These are phyloP conservation scores for Yamadazyma philogaea DNA, from an alignment of 805 yeast species.

Conservation along the genomic window DNA sequence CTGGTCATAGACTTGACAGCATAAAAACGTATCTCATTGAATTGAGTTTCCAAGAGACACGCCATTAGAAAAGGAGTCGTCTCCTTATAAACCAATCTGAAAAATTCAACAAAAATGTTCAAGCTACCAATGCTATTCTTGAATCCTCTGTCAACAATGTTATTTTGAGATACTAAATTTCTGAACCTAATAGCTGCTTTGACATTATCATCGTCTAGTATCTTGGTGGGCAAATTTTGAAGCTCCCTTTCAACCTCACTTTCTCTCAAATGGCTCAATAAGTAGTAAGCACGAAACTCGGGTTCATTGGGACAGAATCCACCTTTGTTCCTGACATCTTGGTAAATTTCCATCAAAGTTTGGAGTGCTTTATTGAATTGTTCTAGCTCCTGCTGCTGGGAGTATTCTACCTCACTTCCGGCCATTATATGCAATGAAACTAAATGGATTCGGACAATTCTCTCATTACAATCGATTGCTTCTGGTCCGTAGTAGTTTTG, in stretches of 20 bases:
- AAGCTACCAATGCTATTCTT: constrained; percentile 51
- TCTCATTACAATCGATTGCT: constrained; percentile 88
- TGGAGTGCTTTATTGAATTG: constrained; percentile 90
- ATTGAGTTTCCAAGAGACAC: constrained; percentile 74
- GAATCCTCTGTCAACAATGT: constrained; percentile 52
- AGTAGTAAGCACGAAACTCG: constrained; percentile 85
- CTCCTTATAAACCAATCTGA: constrained; percentile 46
- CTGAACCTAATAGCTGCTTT: constrained; percentile 74
- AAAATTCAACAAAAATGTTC: constrained; percentile 62
- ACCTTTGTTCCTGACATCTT: constrained; percentile 70
- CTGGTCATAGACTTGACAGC: constrained; percentile 66
- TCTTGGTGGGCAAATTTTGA: constrained; percentile 59
- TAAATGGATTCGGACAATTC: constrained; percentile 85
- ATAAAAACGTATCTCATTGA: constrained; percentile 73
- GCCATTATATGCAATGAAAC: constrained; percentile 84
- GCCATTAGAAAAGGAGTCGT: constrained; percentile 64
- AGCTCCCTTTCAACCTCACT: constrained; percentile 77
- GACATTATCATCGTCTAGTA: constrained; percentile 54
- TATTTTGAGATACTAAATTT: constrained; percentile 61
- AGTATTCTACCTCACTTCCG: constrained; percentile 62
- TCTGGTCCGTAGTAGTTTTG: constrained; percentile 93
- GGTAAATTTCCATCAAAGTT: constrained; percentile 82
- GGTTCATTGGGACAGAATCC: constrained; percentile 79
- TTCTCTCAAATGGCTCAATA: constrained; percentile 76
- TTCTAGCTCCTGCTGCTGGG: constrained; percentile 93